Evolutionary conservation across 2,329 filamentous ascomycete genomes (phyloP), one percentile per base, ranked within the genome.

Genomic region (Domatiomyces catenatus): DNA sequence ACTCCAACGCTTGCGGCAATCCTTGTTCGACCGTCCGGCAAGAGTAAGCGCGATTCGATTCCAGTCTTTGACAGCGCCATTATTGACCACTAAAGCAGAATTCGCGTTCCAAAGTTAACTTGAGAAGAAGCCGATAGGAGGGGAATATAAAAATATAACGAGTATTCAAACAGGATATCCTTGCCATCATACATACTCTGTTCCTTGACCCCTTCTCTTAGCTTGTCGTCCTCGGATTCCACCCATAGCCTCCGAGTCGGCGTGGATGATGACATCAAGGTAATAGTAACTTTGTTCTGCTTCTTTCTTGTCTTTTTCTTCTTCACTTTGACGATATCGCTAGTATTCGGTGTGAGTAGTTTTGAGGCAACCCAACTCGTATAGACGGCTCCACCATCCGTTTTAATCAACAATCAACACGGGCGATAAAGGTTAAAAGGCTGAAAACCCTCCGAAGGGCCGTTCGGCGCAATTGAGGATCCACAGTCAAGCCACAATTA

Each of bases 1-100:
- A 44, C 63, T 62, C 67, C 67, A 71, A 43, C 69, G 61, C 53
- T 71, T 71, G 17, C 69, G 63, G 50, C 68, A 71, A 56, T 71
- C 69, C 53, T 71, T 71, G 57, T 71, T 71, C 12, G 65, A 66
- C 50, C 68, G 59, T 6, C 64, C 64, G 2, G 67, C 67, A 1
- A 71, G 63, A 22, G 59, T 60, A 5, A 58, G 51, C 10, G 68
- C 66, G 43, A 71, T 63, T 45, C 58, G 59, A 50, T 65, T 68
- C 67, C 64, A 66, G 48, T 63, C 60, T 48, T 59, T 63, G 8
- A 60, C 57, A 46, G 58, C 57, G 18, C 58, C 59, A 17, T 28
- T 10, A 18, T 19, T 44, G 5, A 54, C 46, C 49, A 51, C 32
- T 47, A 48, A 32, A 42, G 22, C 22, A 24, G 22, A 12, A 17